Base-by-base conservation (phyloP, 2,329 filamentous ascomycete species). In the Claviceps purpurea region DNA sequence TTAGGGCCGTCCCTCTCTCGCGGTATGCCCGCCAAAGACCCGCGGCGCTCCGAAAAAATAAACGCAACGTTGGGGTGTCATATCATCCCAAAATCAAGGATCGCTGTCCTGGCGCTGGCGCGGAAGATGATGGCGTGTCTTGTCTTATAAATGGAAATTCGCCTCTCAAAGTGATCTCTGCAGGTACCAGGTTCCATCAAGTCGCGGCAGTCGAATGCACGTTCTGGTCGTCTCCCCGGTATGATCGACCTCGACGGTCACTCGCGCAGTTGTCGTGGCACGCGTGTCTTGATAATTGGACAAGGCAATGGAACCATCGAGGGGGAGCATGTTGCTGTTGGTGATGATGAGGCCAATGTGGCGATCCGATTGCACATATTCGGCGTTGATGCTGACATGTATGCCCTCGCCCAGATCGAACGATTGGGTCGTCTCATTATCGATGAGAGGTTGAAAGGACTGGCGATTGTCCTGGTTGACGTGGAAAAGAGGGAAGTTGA, bases 371-470 rank as follows among this genome's bases (percentile, higher is more conserved):
- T 1, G 4, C 13, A 40, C 20, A 18, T 22, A 2, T 1, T 38
- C 11, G 30, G 30, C 45, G 5, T 22, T 14, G 18, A 47, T 16
- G 0, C 2, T 14, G 4, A 47, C 45, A 3, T 10, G 2, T 4
- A 48, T 0, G 1, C 14, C 14, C 11, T 18, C 4, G 18, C 10
- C 37, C 1, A 37, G 18, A 24, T 16, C 5, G 34, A n/a, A 48
- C 5, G 34, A 10, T 5, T n/a, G 6, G 2, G n/a, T 4, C 3
- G 2, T 2, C 8, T 8, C 2, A 5, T 26, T 0, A 7, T 11
- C 5, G 1, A 37, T n/a, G n/a, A n/a, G n/a, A n/a, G n/a, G n/a
- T n/a, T n/a, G n/a, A n/a, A n/a, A n/a, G n/a, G n/a, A n/a, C n/a
- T n/a, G n/a, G n/a, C n/a, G n/a, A n/a, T n/a, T n/a, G n/a, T n/a